These are phyloP conservation scores for Noccaea caerulescens DNA, from an alignment of 345 rosid genomes.

Conservation along the genomic window DNA sequence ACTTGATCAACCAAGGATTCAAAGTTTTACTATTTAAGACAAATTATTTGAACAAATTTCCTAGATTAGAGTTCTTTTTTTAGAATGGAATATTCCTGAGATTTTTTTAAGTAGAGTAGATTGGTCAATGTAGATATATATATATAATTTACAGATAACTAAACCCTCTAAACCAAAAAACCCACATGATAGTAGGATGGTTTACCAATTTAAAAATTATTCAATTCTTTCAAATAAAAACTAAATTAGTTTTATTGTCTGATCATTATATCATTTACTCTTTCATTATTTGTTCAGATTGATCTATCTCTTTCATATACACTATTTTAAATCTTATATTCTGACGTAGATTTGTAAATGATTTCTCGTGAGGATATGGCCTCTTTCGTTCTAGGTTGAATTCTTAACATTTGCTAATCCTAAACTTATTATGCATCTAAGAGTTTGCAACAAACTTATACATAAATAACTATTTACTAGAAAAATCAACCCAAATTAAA, in stretches of 20 bases:
- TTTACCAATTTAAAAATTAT: not conserved
- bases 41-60: conserved; percentile 27
- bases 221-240: no score
- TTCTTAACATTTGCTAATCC: not conserved
- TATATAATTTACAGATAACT: not conserved
- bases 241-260: no score
- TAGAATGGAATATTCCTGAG: conserved; percentile 10
- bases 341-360: no score
- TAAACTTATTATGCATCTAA: not conserved
- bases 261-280: no score
- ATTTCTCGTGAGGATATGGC: no score
- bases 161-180: not conserved
- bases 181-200: not conserved
- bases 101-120: conserved; percentile 8
- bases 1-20: conserved; percentile 41
- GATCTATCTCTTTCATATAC: no score
- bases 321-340: no score
- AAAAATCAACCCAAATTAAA: not conserved
- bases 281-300: no score
- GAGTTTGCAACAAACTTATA: not conserved
- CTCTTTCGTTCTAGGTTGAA: not conserved
- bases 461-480: not conserved
- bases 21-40: conserved; percentile 37
- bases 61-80: conserved; percentile 16
- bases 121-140: conserved; percentile 3